Conservation (phyloP, 2,329 filamentous ascomycete species). For the Colletotrichum sp. region DNA sequence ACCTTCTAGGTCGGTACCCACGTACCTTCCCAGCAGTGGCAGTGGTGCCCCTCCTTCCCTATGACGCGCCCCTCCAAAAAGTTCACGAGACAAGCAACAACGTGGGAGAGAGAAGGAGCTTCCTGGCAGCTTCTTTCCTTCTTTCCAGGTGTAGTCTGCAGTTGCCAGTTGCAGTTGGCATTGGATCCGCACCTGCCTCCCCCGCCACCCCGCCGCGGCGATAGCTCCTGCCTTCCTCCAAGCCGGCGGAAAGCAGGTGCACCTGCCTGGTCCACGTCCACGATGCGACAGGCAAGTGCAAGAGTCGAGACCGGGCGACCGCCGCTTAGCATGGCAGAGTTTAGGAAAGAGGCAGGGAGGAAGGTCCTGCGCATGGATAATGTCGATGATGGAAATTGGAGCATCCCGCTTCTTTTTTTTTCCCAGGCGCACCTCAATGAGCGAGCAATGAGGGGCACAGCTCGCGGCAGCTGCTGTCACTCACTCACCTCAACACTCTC, state of each 20-base stretch:
- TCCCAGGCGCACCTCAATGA: conserved; percentile 3
- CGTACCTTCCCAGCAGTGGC: background rate
- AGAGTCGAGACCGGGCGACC: background rate
- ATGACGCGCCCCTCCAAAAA: background rate
- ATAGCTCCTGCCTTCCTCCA: background rate
- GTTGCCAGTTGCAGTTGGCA: background rate
- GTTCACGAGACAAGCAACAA: background rate
- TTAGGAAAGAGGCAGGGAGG: background rate
- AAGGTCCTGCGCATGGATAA: background rate
- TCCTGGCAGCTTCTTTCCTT: background rate
- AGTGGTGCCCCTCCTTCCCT: background rate
- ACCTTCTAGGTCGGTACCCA: too few species aligned
- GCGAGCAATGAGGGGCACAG: background rate
- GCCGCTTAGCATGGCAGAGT: background rate
- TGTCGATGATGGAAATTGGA: background rate
- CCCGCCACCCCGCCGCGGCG: background rate
- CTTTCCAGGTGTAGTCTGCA: background rate
- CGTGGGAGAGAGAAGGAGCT: background rate
- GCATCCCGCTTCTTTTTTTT: background rate
- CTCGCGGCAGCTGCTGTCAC: background rate
- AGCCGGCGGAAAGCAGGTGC: background rate
- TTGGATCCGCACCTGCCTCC: background rate
- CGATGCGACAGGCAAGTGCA: background rate
- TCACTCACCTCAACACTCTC: background rate
- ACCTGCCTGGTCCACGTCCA: too few species aligned